Percentiles rank a stretch among this genome's conserved stretches.
Conservation (phyloP, 805 yeast genomes). For the Zygotorulaspora florentina region DNA sequence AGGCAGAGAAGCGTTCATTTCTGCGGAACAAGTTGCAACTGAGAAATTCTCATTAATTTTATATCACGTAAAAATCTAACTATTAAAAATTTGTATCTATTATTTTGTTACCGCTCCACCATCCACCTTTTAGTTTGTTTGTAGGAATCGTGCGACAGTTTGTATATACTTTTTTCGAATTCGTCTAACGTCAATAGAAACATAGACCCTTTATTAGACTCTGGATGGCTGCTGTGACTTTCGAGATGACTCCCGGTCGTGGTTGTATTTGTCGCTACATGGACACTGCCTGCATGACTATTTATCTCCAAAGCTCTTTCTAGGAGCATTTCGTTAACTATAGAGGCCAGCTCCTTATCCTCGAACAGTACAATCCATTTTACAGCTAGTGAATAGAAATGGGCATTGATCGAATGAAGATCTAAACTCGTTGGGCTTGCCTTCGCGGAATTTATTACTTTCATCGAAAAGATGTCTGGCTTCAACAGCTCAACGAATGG, state of each 20-base stretch:
- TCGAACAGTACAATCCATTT: conserved; percentile 74
- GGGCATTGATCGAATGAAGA: conserved; percentile 57
- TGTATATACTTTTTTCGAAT: conserved; percentile 62
- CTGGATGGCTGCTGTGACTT: neutral
- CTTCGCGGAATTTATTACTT: conserved; percentile 77
- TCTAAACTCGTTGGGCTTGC: conserved; percentile 66
- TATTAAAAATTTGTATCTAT: neutral
- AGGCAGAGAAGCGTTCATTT: neutral
- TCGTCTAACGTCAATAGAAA: conserved; percentile 70
- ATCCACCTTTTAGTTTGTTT: conserved; percentile 44
- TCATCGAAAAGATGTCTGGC: conserved; percentile 64
- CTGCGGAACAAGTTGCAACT: neutral
- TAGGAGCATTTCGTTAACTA: conserved; percentile 50
- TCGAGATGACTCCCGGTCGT: conserved; percentile 1
- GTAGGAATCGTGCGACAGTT: conserved; percentile 47
- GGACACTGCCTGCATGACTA: conserved; percentile 49
- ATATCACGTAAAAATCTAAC: no score
- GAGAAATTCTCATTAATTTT: no score
- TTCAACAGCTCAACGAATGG: conserved; percentile 63
- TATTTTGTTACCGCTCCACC: conserved; percentile 10
- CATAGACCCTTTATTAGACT: conserved; percentile 23
- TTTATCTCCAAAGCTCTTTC: conserved; percentile 67
- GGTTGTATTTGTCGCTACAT: conserved; percentile 6
- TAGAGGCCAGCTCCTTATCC: conserved; percentile 57
- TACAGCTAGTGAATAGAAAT: conserved; percentile 65